Percentiles rank a stretch among this genome's conserved stretches.
Conservation (phyloP, 495 filamentous ascomycete species). For the Xylaria palmicola region DNA sequence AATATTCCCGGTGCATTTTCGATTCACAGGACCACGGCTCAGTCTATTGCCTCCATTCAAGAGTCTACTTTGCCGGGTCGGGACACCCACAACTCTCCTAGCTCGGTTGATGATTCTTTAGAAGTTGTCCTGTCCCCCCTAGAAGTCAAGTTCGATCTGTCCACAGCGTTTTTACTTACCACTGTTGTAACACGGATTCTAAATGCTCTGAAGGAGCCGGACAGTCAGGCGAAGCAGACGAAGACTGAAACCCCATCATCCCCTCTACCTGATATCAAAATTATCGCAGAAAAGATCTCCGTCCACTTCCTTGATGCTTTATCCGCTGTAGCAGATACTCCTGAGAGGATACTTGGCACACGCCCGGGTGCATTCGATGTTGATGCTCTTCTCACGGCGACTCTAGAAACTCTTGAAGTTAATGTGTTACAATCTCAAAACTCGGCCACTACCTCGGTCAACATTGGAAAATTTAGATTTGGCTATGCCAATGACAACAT, state of each 20-base stretch:
- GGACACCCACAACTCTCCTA: constrained; percentile 2
- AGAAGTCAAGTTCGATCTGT: constrained; percentile 63
- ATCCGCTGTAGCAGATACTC: constrained; percentile 43
- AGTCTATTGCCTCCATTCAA: constrained; percentile 34
- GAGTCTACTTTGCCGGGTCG: not conserved
- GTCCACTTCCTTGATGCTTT: constrained; percentile 67
- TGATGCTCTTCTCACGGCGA: constrained; percentile 51
- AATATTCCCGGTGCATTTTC: constrained; percentile 60
- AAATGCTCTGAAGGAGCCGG: constrained; percentile 37
- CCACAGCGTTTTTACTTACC: constrained; percentile 63
- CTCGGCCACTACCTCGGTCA: constrained; percentile 43
- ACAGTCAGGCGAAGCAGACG: constrained; percentile 21
- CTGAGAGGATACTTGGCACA: constrained; percentile 36
- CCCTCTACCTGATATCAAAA: constrained; percentile 42
- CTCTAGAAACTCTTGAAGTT: constrained; percentile 46
- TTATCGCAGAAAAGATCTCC: constrained; percentile 55
- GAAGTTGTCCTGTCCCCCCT: constrained; percentile 58
- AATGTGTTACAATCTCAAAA: constrained; percentile 31
- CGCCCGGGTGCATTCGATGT: constrained; percentile 31
- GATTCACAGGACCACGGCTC: constrained; percentile 24
- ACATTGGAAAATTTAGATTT: constrained; percentile 66
- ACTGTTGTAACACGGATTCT: constrained; percentile 59
- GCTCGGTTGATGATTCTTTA: constrained; percentile 35
- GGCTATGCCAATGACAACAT: constrained; percentile 73
- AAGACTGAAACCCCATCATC: constrained; percentile 22